These are phyloP conservation scores for Leccinum pachyderme DNA, from an alignment of 1,284 basidiomycete genomes.

Conservation along the genomic window DNA sequence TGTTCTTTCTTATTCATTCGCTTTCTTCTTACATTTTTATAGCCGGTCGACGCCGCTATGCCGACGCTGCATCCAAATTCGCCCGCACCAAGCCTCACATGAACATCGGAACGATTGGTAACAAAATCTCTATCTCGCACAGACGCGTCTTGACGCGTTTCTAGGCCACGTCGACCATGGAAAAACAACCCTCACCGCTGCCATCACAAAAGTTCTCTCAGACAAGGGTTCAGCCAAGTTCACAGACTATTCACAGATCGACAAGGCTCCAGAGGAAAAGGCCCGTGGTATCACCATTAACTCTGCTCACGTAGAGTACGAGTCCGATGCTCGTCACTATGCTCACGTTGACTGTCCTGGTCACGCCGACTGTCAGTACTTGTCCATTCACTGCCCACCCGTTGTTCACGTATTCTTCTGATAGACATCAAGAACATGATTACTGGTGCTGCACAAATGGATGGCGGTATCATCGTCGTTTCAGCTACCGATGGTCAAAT, in stretches of 20 bases:
- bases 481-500: slow-evolving; percentile 99
- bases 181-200: slow-evolving; percentile 96
- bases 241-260: slow-evolving; percentile 96
- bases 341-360: slow-evolving; percentile 99
- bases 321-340: slow-evolving; percentile 90
- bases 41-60: slow-evolving; percentile 55
- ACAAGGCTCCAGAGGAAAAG: slow-evolving; percentile 99
- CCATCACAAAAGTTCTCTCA: slow-evolving; percentile 95
- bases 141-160: slow-evolving; percentile 18
- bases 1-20: slow-evolving; percentile 5
- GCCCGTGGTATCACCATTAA: slow-evolving; percentile 99
- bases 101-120: slow-evolving; percentile 95
- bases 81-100: slow-evolving; percentile 90
- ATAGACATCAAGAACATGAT: slow-evolving; percentile 98
- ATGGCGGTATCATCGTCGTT: slow-evolving; percentile 96
- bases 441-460: slow-evolving; percentile 99
- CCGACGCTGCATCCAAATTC: slow-evolving; percentile 73
- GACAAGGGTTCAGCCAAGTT: slow-evolving; percentile 86
- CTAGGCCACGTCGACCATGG: slow-evolving; percentile 91
- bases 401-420: slow-evolving; percentile 5
- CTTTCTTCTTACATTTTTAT: slow-evolving; percentile 2
- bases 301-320: slow-evolving; percentile 96
- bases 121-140: neutral
- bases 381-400: neutral
- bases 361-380: slow-evolving; percentile 79